phyloP scores from a whole-genome alignment of 208 protist genomes.

The Crithidia brevicula region DNA sequence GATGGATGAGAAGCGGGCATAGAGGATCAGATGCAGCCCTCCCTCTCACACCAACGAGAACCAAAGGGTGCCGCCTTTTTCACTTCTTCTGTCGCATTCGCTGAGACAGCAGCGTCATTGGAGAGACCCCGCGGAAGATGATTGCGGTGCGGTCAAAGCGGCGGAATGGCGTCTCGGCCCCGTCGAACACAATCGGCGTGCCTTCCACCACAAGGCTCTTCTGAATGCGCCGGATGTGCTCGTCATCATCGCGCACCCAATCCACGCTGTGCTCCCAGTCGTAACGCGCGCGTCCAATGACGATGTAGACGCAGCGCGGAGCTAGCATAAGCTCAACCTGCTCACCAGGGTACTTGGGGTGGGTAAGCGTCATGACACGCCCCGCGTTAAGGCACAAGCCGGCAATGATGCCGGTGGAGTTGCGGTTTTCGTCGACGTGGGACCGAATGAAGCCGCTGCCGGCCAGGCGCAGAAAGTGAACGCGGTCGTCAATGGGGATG shows the following conservation, averaged over 20 bases:
- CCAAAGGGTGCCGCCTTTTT: background rate
- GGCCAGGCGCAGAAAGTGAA: conserved; percentile 80
- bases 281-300: conserved; percentile 78
- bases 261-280: conserved; percentile 89
- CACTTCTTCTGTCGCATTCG: conserved; percentile 36
- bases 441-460: conserved; percentile 84
- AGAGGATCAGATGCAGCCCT: no score
- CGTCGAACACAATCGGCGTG: conserved; percentile 73
- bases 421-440: conserved; percentile 82
- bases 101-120: conserved; percentile 66
- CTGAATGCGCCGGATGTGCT: conserved; percentile 72
- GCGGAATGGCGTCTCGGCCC: conserved; percentile 44
- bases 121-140: conserved; percentile 83
- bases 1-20: no score
- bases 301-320: conserved; percentile 72
- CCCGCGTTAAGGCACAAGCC: conserved; percentile 69
- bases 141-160: conserved; percentile 73
- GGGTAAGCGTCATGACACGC: conserved; percentile 85
- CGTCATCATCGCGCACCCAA: conserved; percentile 73
- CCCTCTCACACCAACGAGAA: background rate
- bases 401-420: conserved; percentile 83
- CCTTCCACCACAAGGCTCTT: conserved; percentile 58
- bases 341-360: conserved; percentile 66
- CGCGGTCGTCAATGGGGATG: conserved; percentile 83
- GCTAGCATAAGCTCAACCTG: conserved; percentile 77